Evolutionary conservation across 331 rosid species (phyloP).

Genomic region (Pyrus hybrid): DNA sequence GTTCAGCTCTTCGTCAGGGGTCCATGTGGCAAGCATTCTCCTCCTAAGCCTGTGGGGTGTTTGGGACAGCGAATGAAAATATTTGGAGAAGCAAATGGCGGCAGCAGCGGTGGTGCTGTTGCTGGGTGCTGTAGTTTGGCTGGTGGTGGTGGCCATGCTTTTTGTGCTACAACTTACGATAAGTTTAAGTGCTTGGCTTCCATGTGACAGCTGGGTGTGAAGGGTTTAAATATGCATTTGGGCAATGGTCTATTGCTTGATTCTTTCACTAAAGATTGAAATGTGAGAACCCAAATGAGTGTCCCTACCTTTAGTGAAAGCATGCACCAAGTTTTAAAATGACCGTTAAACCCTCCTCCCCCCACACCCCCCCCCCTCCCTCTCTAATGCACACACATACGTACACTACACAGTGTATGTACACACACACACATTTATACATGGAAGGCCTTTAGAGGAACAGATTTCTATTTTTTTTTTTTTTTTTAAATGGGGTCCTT

Average conservation of each 20-base stretch:
- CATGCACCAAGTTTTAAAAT: slow-evolving; percentile 19
- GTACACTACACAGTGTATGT: not conserved
- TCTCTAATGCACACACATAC: not conserved
- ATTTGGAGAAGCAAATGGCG: slow-evolving; percentile 36
- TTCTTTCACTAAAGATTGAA: slow-evolving; percentile 25
- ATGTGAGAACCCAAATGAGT: slow-evolving; percentile 25
- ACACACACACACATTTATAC: not conserved
- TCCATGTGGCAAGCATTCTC: slow-evolving; percentile 94
- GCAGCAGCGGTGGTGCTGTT: not conserved
- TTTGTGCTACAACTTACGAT: slow-evolving; percentile 4
- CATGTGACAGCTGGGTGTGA: slow-evolving; percentile 17
- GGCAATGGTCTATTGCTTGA: slow-evolving; percentile 26
- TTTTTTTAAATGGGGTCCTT: too few species aligned
- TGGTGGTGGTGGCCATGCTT: slow-evolving; percentile 32
- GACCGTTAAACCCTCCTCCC: not conserved
- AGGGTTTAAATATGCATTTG: slow-evolving; percentile 45
- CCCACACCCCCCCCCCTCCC: not conserved
- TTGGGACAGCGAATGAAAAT: slow-evolving; percentile 60
- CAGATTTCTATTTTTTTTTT: too few species aligned
- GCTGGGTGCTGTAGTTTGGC: slow-evolving; percentile 17
- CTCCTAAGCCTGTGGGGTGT: slow-evolving; percentile 73
- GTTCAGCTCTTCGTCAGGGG: slow-evolving; percentile 85
- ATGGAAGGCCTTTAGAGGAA: not conserved
- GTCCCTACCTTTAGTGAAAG: slow-evolving; percentile 33
- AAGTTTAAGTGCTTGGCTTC: slow-evolving; percentile 22